Percentiles rank a stretch among this genome's conserved stretches.
Conservation (phyloP, 192 early-diverging fungal species). For the Coemansia sp. region DNA sequence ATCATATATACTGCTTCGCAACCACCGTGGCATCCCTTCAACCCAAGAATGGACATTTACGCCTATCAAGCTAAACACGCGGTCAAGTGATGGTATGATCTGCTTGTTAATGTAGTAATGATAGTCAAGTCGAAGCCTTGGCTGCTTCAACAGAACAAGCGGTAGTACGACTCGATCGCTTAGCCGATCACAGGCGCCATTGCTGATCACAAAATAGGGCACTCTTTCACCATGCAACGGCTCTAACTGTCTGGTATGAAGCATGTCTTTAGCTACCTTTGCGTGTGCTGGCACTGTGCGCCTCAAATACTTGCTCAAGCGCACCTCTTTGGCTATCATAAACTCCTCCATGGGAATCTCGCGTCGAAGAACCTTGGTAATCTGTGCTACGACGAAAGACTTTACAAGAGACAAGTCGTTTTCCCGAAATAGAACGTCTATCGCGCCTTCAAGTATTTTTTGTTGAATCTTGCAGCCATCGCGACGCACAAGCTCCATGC, state of each 20-base stretch:
- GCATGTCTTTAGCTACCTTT: constrained; percentile 70
- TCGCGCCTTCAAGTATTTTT: constrained; percentile 73
- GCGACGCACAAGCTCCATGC: constrained; percentile 90
- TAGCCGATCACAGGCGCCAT: constrained; percentile 65
- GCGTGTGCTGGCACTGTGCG: constrained; percentile 69
- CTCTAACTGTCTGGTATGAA: constrained; percentile 68
- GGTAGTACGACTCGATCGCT: constrained; percentile 75
- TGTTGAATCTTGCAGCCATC: constrained; percentile 81
- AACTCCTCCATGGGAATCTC: constrained; percentile 74
- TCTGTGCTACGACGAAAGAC: constrained; percentile 67
- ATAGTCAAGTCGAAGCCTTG: constrained; percentile 69
- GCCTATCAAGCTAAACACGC: constrained; percentile 80
- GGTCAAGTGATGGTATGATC: constrained; percentile 74
- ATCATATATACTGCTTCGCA: constrained; percentile 18
- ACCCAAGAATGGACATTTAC: constrained; percentile 54
- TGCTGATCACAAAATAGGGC: constrained; percentile 81
- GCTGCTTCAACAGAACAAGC: constrained; percentile 60
- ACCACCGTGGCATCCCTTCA: constrained; percentile 29
- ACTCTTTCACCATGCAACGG: constrained; percentile 89
- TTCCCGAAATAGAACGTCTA: constrained; percentile 79
- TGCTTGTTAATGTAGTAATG: constrained; percentile 87
- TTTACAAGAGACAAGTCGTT: constrained; percentile 84
- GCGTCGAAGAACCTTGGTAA: constrained; percentile 69
- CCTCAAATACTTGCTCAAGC: constrained; percentile 71
- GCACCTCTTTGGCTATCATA: constrained; percentile 88